Base-by-base conservation (phyloP, 495 filamentous ascomycete genomes). In the Xylaria telfairii region DNA sequence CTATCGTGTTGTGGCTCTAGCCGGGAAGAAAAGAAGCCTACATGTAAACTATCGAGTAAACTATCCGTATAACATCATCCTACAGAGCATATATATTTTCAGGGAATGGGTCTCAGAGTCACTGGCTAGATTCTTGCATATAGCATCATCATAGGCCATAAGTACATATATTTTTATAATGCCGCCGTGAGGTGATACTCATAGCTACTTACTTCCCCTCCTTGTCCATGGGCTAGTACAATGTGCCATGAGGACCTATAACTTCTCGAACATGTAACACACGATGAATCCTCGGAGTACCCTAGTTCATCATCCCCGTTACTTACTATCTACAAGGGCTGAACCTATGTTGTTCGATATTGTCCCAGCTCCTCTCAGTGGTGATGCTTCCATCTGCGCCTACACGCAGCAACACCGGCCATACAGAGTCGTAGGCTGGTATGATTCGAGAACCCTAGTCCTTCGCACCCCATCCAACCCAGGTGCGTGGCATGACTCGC, bases 401-500 rank as follows among this genome's bases (percentile, higher is more conserved):
- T 32, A 71, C 42, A 34, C 32, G 44, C n/a, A 71, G 46, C 30
- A 71, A 28, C 30, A 71, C 32, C 4, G 69, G 69, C 69, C 69
- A 71, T 44, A 67, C 62, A 24, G 64, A 41, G 24, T 54, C 44
- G 41, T 62, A 60, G 26, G 41, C 8, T 66, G 56, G 62, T 56
- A 66, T 61, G 21, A 64, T 65, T 67, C 66, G 69, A 68, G 72
- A 70, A 46, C 66, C 51, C 78, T 80, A 80, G 41, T 73, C 72
- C 70, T 62, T 57, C 26, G 75, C 70, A 37, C 89, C 90, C 95
- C 95, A 98, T 41, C 95, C 93, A 56, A 98, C 90, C 94, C 95
- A 98, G 72, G 86, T 90, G 72, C 93, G 88, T 15, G 92, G 92
- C 90, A 98, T 95, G 42, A 97, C 93, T 69, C 96, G 89, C 96